A percentile compares a stretch with the other conserved stretches of the same genome.
These are phyloP conservation scores for Ustilago bromivora DNA, from an alignment of 1,284 basidiomycete species.

Conservation along the genomic window DNA sequence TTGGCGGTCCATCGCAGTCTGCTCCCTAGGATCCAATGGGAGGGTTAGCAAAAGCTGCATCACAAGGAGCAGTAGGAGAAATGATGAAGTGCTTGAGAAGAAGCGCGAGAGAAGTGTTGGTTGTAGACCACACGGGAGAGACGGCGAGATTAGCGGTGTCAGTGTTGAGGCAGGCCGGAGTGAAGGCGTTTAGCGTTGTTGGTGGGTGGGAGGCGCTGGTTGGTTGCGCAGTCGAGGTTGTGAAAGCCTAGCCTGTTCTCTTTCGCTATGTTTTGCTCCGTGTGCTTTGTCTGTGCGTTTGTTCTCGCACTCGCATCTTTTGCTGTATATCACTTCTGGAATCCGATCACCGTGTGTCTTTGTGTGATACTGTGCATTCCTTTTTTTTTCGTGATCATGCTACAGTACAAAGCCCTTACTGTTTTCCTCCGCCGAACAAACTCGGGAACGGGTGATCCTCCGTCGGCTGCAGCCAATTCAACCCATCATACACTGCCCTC, in stretches of 20 bases:
- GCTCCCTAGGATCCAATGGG: slow-evolving; percentile 44
- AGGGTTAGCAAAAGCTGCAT: slow-evolving; percentile 45
- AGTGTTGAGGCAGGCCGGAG: slow-evolving; percentile 30
- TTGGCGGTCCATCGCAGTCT: slow-evolving; percentile 51
- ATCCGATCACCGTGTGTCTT: too few relatives aligned
- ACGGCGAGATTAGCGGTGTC: slow-evolving; percentile 26
- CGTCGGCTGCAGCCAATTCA: slow-evolving; percentile 62
- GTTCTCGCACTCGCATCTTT: background rate
- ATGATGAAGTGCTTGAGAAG: slow-evolving; percentile 24
- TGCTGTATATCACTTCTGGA: slow-evolving; percentile 8
- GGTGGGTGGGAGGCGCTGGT: slow-evolving; percentile 18
- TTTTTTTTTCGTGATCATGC: too few relatives aligned
- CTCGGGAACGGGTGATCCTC: slow-evolving; percentile 42
- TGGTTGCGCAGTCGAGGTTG: background rate
- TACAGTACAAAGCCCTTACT: background rate
- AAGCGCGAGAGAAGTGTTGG: slow-evolving; percentile 20
- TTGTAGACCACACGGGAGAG: slow-evolving; percentile 36
- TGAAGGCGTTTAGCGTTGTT: slow-evolving; percentile 36
- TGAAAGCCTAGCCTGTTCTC: background rate
- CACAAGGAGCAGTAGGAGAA: slow-evolving; percentile 26
- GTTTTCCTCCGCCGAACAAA: slow-evolving; percentile 26
- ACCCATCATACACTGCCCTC: slow-evolving; percentile 49
- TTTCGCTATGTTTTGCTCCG: background rate
- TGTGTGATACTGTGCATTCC: too few relatives aligned
- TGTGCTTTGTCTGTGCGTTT: background rate